These are phyloP conservation scores for Curvularia sp. DNA, from an alignment of 2,329 filamentous ascomycete species.

Conservation along the genomic window DNA sequence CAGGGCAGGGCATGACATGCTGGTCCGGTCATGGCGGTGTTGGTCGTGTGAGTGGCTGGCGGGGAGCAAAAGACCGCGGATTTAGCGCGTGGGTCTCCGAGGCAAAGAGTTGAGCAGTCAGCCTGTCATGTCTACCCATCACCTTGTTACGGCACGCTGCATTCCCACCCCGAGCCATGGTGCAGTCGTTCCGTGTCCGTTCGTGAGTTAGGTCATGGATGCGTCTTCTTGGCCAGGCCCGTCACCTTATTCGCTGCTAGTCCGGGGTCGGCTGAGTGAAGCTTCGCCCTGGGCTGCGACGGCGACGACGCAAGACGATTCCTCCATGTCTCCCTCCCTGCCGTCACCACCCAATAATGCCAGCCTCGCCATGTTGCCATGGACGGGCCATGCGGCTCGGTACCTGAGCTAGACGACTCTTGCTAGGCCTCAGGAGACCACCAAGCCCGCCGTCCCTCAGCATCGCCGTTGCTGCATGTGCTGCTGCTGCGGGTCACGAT, in stretches of 20 bases:
- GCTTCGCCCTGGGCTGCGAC: conserved; percentile 32
- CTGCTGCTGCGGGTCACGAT: conserved; percentile 38
- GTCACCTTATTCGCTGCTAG: conserved; percentile 30
- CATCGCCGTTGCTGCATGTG: background rate
- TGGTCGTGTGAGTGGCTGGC: conserved; percentile 6
- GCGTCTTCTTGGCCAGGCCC: conserved; percentile 29
- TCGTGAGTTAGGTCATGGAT: conserved; percentile 36
- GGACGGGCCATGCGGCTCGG: conserved; percentile 39
- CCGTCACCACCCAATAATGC: conserved; percentile 44
- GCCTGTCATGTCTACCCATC: conserved; percentile 29
- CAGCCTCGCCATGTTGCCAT: conserved; percentile 40
- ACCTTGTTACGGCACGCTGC: conserved; percentile 30
- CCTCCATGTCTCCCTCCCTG: conserved; percentile 40
- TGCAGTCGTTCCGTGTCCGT: conserved; percentile 33
- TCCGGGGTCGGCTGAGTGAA: conserved; percentile 25
- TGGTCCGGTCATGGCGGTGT: background rate
- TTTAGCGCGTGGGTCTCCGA: conserved; percentile 29
- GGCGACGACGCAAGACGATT: conserved; percentile 29
- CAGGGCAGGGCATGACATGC: background rate
- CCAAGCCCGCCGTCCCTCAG: conserved; percentile 2
- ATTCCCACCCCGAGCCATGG: conserved; percentile 27
- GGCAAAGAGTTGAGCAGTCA: conserved; percentile 22
- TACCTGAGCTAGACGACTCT: conserved; percentile 39
- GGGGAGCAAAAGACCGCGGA: conserved; percentile 1
- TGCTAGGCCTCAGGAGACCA: conserved; percentile 29